phyloP scores from a whole-genome alignment of 2,329 filamentous ascomycete genomes.

The Xylariomycetidae sp. region DNA sequence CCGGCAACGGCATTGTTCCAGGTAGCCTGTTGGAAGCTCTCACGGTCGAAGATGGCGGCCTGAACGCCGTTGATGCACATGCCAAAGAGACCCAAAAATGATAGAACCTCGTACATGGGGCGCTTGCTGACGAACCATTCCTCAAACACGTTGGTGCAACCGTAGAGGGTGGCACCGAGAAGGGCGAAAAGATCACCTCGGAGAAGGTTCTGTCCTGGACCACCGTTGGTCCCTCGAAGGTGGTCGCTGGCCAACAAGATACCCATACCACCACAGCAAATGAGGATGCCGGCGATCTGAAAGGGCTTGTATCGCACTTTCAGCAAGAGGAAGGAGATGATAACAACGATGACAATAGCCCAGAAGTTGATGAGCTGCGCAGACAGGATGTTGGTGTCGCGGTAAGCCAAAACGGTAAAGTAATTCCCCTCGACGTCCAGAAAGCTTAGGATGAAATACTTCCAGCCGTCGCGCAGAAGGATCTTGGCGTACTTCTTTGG shows the following conservation, averaged over 20 bases:
- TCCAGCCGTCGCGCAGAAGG: slow-evolving; percentile 74
- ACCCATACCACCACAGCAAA: slow-evolving; percentile 89
- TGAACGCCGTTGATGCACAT: slow-evolving; percentile 89
- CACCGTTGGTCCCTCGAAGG: slow-evolving; percentile 69
- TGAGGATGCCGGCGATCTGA: slow-evolving; percentile 80
- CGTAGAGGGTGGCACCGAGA: slow-evolving; percentile 85
- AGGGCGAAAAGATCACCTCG: slow-evolving; percentile 94
- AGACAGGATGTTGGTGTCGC: slow-evolving; percentile 85
- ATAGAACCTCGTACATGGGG: slow-evolving; percentile 88
- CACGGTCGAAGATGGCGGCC: slow-evolving; percentile 85
- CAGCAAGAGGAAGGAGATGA: slow-evolving; percentile 77
- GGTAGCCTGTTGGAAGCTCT: slow-evolving; percentile 58
- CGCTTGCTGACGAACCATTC: slow-evolving; percentile 87
- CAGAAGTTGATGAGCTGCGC: slow-evolving; percentile 98
- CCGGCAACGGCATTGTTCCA: slow-evolving; percentile 68
- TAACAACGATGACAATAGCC: slow-evolving; percentile 90
- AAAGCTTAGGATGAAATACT: slow-evolving; percentile 88
- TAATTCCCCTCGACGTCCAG: slow-evolving; percentile 97
- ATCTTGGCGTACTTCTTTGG: slow-evolving; percentile 63
- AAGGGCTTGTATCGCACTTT: slow-evolving; percentile 83
- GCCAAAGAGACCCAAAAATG: slow-evolving; percentile 83
- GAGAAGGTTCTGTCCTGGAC: slow-evolving; percentile 63
- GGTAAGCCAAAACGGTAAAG: slow-evolving; percentile 92
- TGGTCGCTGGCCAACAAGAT: slow-evolving; percentile 84
- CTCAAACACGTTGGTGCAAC: slow-evolving; percentile 84